Evolutionary conservation across 139 green algal species (phyloP), one percentile per base, ranked within the genome.

Genomic region (Zygnema circumcarinatum): DNA sequence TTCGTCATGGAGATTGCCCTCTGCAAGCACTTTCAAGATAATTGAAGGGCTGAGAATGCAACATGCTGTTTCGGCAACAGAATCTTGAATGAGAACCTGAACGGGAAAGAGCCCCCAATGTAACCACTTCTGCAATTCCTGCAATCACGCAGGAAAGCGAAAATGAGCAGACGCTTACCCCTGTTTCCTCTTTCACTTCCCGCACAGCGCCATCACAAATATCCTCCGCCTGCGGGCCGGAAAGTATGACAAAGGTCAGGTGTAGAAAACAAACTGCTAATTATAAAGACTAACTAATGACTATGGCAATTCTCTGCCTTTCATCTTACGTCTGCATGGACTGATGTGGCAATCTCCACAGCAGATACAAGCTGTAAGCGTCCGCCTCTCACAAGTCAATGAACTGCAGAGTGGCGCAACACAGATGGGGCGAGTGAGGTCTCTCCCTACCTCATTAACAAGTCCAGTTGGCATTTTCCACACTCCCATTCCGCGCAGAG

Each of bases 391-490:
- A n/a, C n/a, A n/a, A n/a, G n/a, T n/a, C n/a, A n/a, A n/a, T n/a
- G n/a, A n/a, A n/a, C n/a, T n/a, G n/a, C n/a, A n/a, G n/a, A n/a
- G n/a, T n/a, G n/a, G n/a, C n/a, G n/a, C n/a, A n/a, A n/a, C n/a
- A n/a, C n/a, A n/a, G n/a, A n/a, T n/a, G n/a, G n/a, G n/a, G n/a
- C n/a, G n/a, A n/a, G n/a, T n/a, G n/a, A n/a, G n/a, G n/a, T n/a
- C n/a, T n/a, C n/a, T n/a, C n/a, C n/a, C 83, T 86, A 38, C 89
- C 80, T 32, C 32, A 33, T 92, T 78, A 1, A 91, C 62, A 0
- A 93, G 38, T 0, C 91, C 91, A 25, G 91, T 93, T 0, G 91
- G 91, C 79, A 93, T 73, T 83, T 93, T 93, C 91, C 91, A 93
- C n/a, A 93, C 56, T 33, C 83, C 76, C 74, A 53, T 62, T 22